phyloP scores from a whole-genome alignment of 179 eudicot species.

The Sideroxylon spinosum region DNA sequence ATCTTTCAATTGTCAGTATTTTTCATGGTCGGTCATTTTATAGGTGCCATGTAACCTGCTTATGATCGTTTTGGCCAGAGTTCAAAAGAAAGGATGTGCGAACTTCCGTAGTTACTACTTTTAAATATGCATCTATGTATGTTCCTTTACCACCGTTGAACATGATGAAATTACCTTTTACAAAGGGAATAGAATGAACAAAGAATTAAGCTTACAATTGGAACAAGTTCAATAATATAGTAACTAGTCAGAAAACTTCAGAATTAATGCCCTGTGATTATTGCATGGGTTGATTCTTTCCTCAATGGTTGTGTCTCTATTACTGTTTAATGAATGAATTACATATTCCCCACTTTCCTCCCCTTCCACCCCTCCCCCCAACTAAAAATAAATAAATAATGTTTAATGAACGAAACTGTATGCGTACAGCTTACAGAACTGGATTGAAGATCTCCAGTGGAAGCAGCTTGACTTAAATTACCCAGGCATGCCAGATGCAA shows the following conservation, averaged over 20 bases:
- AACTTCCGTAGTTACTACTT: no score
- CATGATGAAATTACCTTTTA: not conserved
- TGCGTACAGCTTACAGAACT: slow-evolving; percentile 69
- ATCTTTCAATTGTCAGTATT: no score
- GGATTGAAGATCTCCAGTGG: slow-evolving; percentile 90
- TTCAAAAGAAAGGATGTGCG: no score
- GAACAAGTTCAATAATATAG: no score
- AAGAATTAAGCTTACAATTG: not conserved
- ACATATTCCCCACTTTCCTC: no score
- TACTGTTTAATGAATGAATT: not conserved
- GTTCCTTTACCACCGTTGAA: not conserved
- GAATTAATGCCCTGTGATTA: not conserved
- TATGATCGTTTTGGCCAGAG: no score
- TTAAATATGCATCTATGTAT: not conserved
- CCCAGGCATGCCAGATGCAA: slow-evolving; percentile 76
- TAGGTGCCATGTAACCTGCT: no score
- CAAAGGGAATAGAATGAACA: not conserved
- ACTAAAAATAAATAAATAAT: no score
- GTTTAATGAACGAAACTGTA: not conserved
- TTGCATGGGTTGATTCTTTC: no score
- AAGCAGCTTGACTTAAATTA: slow-evolving; percentile 85
- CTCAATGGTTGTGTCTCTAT: no score
- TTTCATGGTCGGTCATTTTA: no score
- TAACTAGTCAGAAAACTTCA: not conserved
- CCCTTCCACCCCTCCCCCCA: no score